A percentile compares a stretch with the other conserved stretches of the same genome.
phyloP scores from a whole-genome alignment of 352 stramenopile species.

The Thalassiosira ordinaria region DNA sequence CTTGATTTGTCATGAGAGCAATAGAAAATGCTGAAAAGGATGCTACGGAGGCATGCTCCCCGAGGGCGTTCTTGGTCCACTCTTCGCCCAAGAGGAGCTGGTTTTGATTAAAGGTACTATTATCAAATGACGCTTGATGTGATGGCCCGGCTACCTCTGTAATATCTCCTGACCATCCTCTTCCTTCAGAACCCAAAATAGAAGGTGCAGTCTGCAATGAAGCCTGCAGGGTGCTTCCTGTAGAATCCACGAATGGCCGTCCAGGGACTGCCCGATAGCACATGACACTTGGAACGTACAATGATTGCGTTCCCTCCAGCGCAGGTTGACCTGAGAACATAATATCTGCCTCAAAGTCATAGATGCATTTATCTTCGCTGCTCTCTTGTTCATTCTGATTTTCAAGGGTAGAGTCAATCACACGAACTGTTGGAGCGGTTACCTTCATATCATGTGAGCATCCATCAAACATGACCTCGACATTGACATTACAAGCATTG shows the following conservation, averaged over 20 bases:
- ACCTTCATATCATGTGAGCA: constrained; percentile 16
- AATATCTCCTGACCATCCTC: neutral
- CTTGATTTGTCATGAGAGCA: constrained; percentile 64
- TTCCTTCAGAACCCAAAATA: neutral
- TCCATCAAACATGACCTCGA: constrained; percentile 21
- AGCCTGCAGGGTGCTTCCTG: constrained; percentile 28
- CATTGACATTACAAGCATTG: constrained; percentile 6
- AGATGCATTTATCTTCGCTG: constrained; percentile 7
- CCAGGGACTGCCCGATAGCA: constrained; percentile 40
- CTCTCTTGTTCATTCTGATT: constrained; percentile 3
- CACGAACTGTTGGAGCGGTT: constrained; percentile 30
- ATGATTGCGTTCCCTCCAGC: neutral
- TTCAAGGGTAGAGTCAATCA: constrained; percentile 7
- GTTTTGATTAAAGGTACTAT: constrained; percentile 15
- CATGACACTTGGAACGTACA: neutral
- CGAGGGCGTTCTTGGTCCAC: constrained; percentile 53
- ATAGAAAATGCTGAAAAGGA: constrained; percentile 71
- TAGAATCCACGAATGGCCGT: constrained; percentile 51
- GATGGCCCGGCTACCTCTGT: neutral
- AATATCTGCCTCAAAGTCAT: constrained; percentile 15
- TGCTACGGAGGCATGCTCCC: constrained; percentile 57
- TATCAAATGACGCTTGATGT: neutral
- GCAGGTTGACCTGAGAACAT: constrained; percentile 6
- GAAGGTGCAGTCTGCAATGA: neutral
- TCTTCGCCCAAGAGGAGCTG: constrained; percentile 25